Conservation (phyloP, 306 rosid genomes). For the Vigna mungo region DNA sequence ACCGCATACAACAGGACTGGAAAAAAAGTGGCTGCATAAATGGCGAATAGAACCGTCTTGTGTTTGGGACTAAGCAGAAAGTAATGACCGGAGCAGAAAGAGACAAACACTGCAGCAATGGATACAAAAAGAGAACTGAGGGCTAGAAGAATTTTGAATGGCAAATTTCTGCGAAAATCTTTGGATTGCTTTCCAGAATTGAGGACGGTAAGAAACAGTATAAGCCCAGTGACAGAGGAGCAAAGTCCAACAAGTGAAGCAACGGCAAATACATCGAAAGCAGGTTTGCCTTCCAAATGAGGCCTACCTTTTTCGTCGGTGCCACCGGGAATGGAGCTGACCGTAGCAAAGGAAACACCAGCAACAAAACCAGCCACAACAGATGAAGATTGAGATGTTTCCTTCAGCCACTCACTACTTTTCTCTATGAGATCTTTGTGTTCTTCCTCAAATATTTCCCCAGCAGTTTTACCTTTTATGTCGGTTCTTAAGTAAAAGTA, state of each 20-base stretch:
- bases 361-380: conserved; percentile 51
- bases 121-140: conserved; percentile 59
- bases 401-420: conserved; percentile 42
- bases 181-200: conserved; percentile 52
- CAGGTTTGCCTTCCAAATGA: conserved; percentile 40
- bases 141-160: conserved; percentile 54
- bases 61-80: conserved; percentile 47
- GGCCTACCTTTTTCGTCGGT: conserved; percentile 38
- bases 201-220: not conserved
- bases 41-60: conserved; percentile 33
- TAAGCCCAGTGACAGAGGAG: too few relatives aligned
- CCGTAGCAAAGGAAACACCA: conserved; percentile 50
- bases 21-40: conserved; percentile 52
- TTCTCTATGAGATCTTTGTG: conserved; percentile 17
- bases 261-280: conserved; percentile 53
- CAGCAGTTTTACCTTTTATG: not conserved
- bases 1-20: conserved; percentile 56
- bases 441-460: conserved; percentile 34
- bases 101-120: conserved; percentile 54
- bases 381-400: conserved; percentile 51
- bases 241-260: conserved; percentile 49
- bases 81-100: conserved; percentile 62
- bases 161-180: conserved; percentile 55
- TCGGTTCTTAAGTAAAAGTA: conserved; percentile 27
- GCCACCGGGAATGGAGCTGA: conserved; percentile 56